phyloP scores from a whole-genome alignment of 805 yeast species.

The Yarrowia keelungensis region DNA sequence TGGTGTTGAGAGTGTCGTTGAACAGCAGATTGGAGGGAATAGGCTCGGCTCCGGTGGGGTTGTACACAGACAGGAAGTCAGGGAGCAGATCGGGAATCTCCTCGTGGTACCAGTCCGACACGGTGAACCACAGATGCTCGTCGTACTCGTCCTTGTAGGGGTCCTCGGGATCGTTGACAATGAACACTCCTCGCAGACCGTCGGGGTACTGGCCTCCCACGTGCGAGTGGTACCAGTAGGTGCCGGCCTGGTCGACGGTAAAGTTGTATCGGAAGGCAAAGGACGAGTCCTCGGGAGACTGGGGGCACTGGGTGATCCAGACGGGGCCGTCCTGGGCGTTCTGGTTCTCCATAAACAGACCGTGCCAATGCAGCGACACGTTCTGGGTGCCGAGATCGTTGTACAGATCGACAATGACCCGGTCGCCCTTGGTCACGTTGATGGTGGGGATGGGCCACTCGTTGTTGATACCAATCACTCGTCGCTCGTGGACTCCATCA shows the following conservation, averaged over 20 bases:
- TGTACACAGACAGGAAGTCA: constrained; percentile 69
- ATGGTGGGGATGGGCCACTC: constrained; percentile 87
- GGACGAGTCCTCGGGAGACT: constrained; percentile 64
- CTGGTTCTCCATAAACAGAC: constrained; percentile 80
- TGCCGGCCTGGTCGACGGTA: constrained; percentile 85
- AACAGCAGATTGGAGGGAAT: constrained; percentile 82
- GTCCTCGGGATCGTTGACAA: constrained; percentile 72
- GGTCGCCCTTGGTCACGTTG: constrained; percentile 79
- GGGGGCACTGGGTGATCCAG: constrained; percentile 87
- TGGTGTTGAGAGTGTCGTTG: constrained; percentile 71
- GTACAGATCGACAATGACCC: constrained; percentile 70
- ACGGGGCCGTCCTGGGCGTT: constrained; percentile 91
- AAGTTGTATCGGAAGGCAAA: constrained; percentile 81
- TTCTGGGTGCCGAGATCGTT: constrained; percentile 74
- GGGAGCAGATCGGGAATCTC: constrained; percentile 58
- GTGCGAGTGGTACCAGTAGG: constrained; percentile 98
- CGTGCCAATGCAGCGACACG: constrained; percentile 92
- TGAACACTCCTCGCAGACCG: constrained; percentile 67
- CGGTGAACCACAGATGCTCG: constrained; percentile 71
- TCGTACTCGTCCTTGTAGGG: constrained; percentile 71
- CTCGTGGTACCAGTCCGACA: constrained; percentile 91
- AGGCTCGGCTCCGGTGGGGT: constrained; percentile 99
- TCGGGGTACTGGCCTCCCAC: constrained; percentile 89
- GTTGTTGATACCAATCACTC: constrained; percentile 70
- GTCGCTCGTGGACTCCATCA: constrained; percentile 60